Evolutionary conservation across 495 filamentous ascomycete genomes (phyloP), one percentile per base, ranked within the genome.

Genomic region (Daldinia caldariorum): DNA sequence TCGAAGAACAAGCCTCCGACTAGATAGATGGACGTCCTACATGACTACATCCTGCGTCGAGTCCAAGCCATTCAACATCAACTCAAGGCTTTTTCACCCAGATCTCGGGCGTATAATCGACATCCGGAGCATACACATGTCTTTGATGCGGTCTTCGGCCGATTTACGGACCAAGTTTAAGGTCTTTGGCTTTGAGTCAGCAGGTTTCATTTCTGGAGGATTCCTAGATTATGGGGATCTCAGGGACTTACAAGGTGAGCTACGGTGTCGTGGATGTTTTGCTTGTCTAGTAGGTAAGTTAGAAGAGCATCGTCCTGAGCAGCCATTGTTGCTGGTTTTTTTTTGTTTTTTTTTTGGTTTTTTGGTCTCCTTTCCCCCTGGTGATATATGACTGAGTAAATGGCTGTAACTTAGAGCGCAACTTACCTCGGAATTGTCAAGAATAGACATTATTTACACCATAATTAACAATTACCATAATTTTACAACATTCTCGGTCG

Each of bases 31-130:
- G 16, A 1, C 1, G 18, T 47, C 43, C 6, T 47, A 47, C 43
- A 16, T 47, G 43, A 47, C 43, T 13, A 47, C 43, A 10, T 47
- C 16, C 43, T 47, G 43, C 43, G 18, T 22, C 3, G 43, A 47
- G n/a, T 47, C 43, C 8, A 47, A 22, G 8, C 16, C 43, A 1
- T 2, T 18, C 43, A 47, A 22, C 43, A 47, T 47, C 10, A 16
- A 16, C 43, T 47, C 43, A 16, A 47, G 43, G 16, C 41, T 45
- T 31, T 31, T 70, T 64, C 4, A 61, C 64, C 73, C 75, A 78
- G 1, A 58, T 74, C 31, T 62, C 41, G 26, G 73, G 67, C 22
- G 75, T 79, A 61, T 79, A 80, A 63, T 80, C 78, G 35, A 76
- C 37, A 20, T 72, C 51, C 0, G 61, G 58, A 12, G 72, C 74